Base-by-base conservation (phyloP, 2,329 filamentous ascomycete species). In the Thielaviopsis euricoi region DNA sequence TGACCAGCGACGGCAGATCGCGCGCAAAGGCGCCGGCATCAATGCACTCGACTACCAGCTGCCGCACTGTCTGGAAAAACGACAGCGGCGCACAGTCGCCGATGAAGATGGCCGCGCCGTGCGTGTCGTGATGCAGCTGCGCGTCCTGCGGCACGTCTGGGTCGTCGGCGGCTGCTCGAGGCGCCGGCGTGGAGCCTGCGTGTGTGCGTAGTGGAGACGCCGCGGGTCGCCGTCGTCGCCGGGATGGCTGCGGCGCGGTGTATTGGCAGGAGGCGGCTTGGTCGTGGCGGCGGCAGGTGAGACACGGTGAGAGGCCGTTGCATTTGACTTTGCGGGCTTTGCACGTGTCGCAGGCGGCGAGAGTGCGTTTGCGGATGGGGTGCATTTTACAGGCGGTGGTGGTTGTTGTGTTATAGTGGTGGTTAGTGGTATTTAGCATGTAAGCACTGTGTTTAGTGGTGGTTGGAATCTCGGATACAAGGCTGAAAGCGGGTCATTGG, bases 251-350 rank as follows among this genome's bases (percentile, higher is more conserved):
- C 60, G 73, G 73, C 70, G 73, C 70, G 13, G 75, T 76, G 61
- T 78, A 79, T 55, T 69, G 73, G 59, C 77, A 79, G 4, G 68
- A 61, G 9, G 72, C 67, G 7, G 71, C 68, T 22, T 71, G 70
- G 59, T 71, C 71, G 0, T 75, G 70, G 1, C 71, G 66, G 12
- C 69, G 68, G 61, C 77, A 80, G 63, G 77, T 77, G 46, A 69
- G 69, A 64, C 77, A 80, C 0, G 77, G 77, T n/a, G 70, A 63
- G n/a, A 70, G 70, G 1, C 77, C 77, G 61, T 78, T 76, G 64
- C 77, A 80, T 66, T 77, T 78, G 48, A 79, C 74, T 70, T 79
- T 79, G 57, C 75, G 72, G 12, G 72, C 69, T 63, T 79, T 79
- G 68, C 76, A 79, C 2, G 71, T 71, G 61, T 79, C 76, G 65